Conservation (phyloP, 306 rosid species). For the Cicer bijugum region DNA sequence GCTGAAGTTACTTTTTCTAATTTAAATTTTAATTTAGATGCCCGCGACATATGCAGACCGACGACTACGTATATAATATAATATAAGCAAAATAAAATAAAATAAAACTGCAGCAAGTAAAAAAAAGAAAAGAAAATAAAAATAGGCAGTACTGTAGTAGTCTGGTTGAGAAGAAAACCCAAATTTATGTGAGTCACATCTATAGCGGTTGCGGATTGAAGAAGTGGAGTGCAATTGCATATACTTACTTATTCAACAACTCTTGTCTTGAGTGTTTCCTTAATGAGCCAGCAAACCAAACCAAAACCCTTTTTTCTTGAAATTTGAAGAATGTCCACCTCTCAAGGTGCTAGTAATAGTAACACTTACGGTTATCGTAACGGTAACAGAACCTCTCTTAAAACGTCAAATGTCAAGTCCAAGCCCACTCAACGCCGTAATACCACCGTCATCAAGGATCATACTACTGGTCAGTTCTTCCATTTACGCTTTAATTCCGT, state of each 20-base stretch:
- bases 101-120: neutral
- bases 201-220: slow-evolving; percentile 48
- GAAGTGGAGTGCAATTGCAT: slow-evolving; percentile 1
- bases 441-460: slow-evolving; percentile 69
- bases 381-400: slow-evolving; percentile 66
- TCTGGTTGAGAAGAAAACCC: neutral
- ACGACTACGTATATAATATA: neutral
- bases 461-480: slow-evolving; percentile 62
- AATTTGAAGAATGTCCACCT: slow-evolving; percentile 66
- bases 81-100: neutral
- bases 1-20: neutral
- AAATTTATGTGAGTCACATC: slow-evolving; percentile 61
- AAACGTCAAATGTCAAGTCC: slow-evolving; percentile 63
- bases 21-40: slow-evolving; percentile 12
- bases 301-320: slow-evolving; percentile 20
- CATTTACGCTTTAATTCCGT: slow-evolving; percentile 14
- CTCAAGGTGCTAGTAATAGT: slow-evolving; percentile 49
- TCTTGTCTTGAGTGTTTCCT: neutral
- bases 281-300: slow-evolving; percentile 45
- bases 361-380: slow-evolving; percentile 57
- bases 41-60: neutral
- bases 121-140: neutral
- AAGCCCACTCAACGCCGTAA: slow-evolving; percentile 81
- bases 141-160: neutral
- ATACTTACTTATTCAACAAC: neutral